Conservation (phyloP, 805 yeast genomes). For the Wickerhamiella kurtzmanii region DNA sequence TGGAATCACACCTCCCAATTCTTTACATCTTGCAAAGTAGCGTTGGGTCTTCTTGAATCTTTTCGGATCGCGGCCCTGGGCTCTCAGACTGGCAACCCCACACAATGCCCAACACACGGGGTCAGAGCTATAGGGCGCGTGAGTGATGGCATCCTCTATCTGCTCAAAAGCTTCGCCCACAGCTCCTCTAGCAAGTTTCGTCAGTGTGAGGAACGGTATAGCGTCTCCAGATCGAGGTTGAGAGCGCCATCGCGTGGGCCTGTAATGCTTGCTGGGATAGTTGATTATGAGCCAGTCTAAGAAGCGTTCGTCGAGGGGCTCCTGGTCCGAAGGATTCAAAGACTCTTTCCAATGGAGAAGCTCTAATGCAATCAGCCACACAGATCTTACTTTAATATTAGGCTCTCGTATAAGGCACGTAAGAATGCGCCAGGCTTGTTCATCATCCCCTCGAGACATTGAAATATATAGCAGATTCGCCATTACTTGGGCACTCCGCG, state of each 20-base stretch:
- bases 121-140: constrained; percentile 3
- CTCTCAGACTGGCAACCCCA: constrained; percentile 6
- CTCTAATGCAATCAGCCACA: constrained; percentile 15
- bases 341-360: constrained; percentile 10
- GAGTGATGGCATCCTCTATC: constrained; percentile 8
- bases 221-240: constrained; percentile 6
- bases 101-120: constrained; percentile 13
- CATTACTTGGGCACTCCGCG: constrained; percentile 11
- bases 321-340: neutral
- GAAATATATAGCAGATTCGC: constrained; percentile 5
- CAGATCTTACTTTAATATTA: constrained; percentile 6
- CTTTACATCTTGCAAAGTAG: constrained; percentile 8
- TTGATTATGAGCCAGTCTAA: constrained; percentile 15
- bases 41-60: neutral
- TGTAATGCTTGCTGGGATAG: constrained; percentile 4
- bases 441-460: constrained; percentile 12
- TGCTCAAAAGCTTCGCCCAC: constrained; percentile 6
- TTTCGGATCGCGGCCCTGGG: neutral
- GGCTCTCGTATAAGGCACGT: constrained; percentile 7
- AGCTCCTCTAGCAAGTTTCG: constrained; percentile 2
- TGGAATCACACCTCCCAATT: constrained; percentile 15
- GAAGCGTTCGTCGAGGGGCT: constrained; percentile 1
- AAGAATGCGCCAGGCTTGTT: constrained; percentile 9
- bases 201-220: constrained; percentile 7
- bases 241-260: neutral